phyloP scores from a whole-genome alignment of 441 rosid genomes.

The Syzygium syzygioides region DNA sequence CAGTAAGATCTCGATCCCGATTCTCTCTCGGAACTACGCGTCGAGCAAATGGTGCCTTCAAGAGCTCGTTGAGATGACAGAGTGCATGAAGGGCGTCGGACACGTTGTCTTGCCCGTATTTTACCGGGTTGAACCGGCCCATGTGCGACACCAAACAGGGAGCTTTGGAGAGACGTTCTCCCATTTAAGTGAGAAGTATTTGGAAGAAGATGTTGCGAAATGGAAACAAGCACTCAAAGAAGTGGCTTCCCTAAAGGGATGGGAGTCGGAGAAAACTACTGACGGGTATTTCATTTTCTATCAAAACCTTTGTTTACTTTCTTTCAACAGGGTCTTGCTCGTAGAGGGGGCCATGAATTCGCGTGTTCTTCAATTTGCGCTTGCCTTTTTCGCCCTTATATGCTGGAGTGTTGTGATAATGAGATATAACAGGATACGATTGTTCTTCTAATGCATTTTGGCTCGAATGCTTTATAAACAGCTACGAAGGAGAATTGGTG shows the following conservation, averaged over 20 bases:
- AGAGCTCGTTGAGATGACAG: not conserved
- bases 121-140: not conserved
- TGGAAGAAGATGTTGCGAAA: not conserved
- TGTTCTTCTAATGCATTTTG: not conserved
- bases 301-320: accelerated
- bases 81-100: not conserved
- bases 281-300: not conserved
- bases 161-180: not conserved
- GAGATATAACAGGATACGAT: not conserved
- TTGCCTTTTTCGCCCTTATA: too few species aligned
- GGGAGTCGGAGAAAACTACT: not conserved
- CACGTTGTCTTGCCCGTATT: not conserved
- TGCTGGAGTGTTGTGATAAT: not conserved
- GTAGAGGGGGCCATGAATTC: too few species aligned
- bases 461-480: not conserved
- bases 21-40: not conserved
- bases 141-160: not conserved
- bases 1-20: not conserved
- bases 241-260: not conserved
- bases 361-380: too few species aligned
- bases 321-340: not conserved
- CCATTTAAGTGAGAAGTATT: accelerated
- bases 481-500: not conserved
- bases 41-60: not conserved
- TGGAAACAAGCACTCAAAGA: not conserved